Evolutionary conservation across 1,284 basidiomycete species (phyloP).

Genomic region (Pseudozyma flocculosa): DNA sequence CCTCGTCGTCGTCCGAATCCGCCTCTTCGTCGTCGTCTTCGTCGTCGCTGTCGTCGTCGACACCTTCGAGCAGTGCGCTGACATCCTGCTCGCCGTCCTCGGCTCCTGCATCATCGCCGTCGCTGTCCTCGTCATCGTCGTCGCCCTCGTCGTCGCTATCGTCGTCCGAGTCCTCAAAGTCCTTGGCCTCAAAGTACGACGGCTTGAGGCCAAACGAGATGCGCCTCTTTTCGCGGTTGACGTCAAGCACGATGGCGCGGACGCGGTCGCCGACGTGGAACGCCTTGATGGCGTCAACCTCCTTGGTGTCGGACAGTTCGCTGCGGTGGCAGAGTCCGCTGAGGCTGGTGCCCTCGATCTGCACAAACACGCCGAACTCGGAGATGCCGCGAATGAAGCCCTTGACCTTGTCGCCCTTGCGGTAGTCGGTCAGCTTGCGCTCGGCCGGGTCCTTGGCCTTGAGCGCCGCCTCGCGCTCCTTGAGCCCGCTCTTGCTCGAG

Average conservation of each 20-base stretch:
- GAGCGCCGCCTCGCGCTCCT: slow-evolving; percentile 11
- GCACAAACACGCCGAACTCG: slow-evolving; percentile 87
- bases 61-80: slow-evolving; percentile 55
- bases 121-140: slow-evolving; percentile 25
- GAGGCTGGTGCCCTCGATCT: slow-evolving; percentile 77
- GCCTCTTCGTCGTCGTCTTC: slow-evolving; percentile 19
- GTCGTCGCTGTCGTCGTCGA: slow-evolving; percentile 60
- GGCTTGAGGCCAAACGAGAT: slow-evolving; percentile 88
- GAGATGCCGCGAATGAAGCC: slow-evolving; percentile 64
- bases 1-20: slow-evolving; percentile 19
- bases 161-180: slow-evolving; percentile 53
- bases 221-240: slow-evolving; percentile 74
- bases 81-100: slow-evolving; percentile 9
- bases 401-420: slow-evolving; percentile 57
- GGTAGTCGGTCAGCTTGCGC: slow-evolving; percentile 33
- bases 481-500: slow-evolving; percentile 61
- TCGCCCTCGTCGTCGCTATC: slow-evolving; percentile 61
- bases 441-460: slow-evolving; percentile 16
- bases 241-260: slow-evolving; percentile 72
- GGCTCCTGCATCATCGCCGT: slow-evolving; percentile 15
- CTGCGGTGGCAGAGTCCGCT: slow-evolving; percentile 87
- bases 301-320: slow-evolving; percentile 28
- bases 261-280: slow-evolving; percentile 86
- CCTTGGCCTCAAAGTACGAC: slow-evolving; percentile 69
- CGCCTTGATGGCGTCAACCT: slow-evolving; percentile 70